Percentiles rank a stretch among this genome's conserved stretches.
Conservation (phyloP, 129 eudicot species). For the Tagetes erecta region DNA sequence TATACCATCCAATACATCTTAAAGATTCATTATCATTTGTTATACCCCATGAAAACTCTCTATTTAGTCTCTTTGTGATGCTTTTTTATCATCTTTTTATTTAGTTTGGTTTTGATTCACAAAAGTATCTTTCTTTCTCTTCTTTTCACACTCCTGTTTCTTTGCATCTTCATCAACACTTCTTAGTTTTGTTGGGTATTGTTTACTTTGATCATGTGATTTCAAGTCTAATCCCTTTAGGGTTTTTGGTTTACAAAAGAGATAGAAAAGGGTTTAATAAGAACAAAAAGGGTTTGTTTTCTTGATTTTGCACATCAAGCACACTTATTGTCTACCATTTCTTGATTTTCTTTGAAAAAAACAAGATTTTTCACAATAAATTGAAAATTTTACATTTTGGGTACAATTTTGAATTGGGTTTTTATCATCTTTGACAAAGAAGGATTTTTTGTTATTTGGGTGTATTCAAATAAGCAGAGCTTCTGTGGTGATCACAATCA, state of each 20-base stretch:
- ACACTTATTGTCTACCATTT: slow-evolving; percentile 17
- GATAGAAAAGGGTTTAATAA: background rate
- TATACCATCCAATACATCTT: background rate
- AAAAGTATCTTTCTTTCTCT: slow-evolving; percentile 22
- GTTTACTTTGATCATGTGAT: slow-evolving; percentile 9
- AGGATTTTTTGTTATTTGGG: slow-evolving; percentile 2
- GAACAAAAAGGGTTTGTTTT: background rate
- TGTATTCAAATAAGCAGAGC: slow-evolving; percentile 22
- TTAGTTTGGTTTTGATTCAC: slow-evolving; percentile 17
- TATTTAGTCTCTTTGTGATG: slow-evolving; percentile 19
- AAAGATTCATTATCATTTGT: background rate
- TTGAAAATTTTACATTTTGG: slow-evolving; percentile 19
- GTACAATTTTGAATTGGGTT: slow-evolving; percentile 22
- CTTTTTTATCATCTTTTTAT: slow-evolving; percentile 4
- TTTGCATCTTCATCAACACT: slow-evolving; percentile 22
- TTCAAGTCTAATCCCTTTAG: slow-evolving; percentile 9
- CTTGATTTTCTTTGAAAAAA: slow-evolving; percentile 20
- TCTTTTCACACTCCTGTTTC: slow-evolving; percentile 17
- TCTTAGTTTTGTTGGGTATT: slow-evolving; percentile 6
- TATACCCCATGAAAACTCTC: slow-evolving; percentile 26
- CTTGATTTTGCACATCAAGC: slow-evolving; percentile 14
- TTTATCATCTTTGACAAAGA: slow-evolving; percentile 8
- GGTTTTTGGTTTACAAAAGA: slow-evolving; percentile 6
- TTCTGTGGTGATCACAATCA: slow-evolving; percentile 15
- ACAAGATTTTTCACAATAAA: slow-evolving; percentile 17